Base-by-base conservation (phyloP, 2,329 filamentous ascomycete genomes). In the Pestalotiopsis sp. region DNA sequence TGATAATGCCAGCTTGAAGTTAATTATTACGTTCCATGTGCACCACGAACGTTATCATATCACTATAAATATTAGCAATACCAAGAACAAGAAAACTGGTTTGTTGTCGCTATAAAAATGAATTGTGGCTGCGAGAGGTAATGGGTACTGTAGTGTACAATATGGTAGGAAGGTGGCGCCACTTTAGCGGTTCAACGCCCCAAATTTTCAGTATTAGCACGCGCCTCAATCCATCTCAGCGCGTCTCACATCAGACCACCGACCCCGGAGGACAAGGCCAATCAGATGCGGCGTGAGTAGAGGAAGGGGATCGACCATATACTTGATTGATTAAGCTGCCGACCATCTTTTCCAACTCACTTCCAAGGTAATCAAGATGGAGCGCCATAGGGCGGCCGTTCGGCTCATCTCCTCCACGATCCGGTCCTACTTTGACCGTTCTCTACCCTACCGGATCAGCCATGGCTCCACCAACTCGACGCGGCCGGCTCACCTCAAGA, bases 381-480 rank as follows among this genome's bases (percentile, higher is more conserved):
- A 88, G 67, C 82, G 82, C 70, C 86, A 89, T 79, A 79, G 78
- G 65, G 79, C 83, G 66, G 80, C 84, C 66, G 84, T 89, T 66
- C 75, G 79, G 69, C 79, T 80, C 45, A 85, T 88, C 70, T 81
- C 86, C 59, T 72, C 81, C 31, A 79, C 84, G 5, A 84, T 87
- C 64, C 82, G 83, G 69, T 74, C 79, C 75, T 84, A 84, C 78
- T 87, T 84, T 76, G 80, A 83, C 69, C 78, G 81, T 62, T 78
- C 80, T 62, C 80, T 84, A 76, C 87, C 91, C 25, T 95, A 92
- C 83, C 89, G 92, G 71, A 93, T 95, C 82, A 90, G 86, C 78
- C 92, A 94, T 83, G 92, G 92, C 73, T 91, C 89, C 56, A 94
- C 92, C 66, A 94, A 94, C 83, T 91, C 88, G 76, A 94, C 92